Conservation (phyloP, 257 asterid genomes). For the Solanum infundibuliforme region DNA sequence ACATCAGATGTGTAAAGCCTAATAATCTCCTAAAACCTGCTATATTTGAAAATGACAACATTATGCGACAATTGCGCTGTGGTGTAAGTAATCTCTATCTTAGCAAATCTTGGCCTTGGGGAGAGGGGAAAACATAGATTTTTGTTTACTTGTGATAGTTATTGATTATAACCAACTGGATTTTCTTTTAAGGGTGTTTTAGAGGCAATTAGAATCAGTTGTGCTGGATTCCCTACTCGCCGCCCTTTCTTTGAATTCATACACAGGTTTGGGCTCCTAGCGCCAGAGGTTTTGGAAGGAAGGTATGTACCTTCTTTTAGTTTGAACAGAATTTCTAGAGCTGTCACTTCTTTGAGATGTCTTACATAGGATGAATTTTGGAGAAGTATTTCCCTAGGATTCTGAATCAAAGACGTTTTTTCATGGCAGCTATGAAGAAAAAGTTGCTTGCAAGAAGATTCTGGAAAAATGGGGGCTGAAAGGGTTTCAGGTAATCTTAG, state of each 20-base stretch:
- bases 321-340: slow-evolving; percentile 3
- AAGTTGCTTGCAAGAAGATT: slow-evolving; percentile 67
- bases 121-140: not conserved
- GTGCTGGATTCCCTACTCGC: slow-evolving; percentile 99
- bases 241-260: slow-evolving; percentile 90
- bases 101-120: not conserved
- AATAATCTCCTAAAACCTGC: slow-evolving; percentile 95
- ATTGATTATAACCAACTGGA: slow-evolving; percentile 17
- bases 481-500: slow-evolving; percentile 74
- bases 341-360: not conserved
- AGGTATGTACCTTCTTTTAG: slow-evolving; percentile 33
- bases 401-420: slow-evolving; percentile 10
- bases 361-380: slow-evolving; percentile 1
- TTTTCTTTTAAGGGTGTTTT: slow-evolving; percentile 74
- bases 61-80: slow-evolving; percentile 92
- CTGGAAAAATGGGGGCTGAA: slow-evolving; percentile 77
- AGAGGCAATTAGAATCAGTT: slow-evolving; percentile 96
- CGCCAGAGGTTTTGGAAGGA: slow-evolving; percentile 77
- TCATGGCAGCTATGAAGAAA: slow-evolving; percentile 72
- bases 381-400: not conserved
- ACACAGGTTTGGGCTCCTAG: slow-evolving; percentile 93
- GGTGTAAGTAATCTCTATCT: slow-evolving; percentile 61
- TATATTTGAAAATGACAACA: slow-evolving; percentile 76
- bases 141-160: slow-evolving; percentile 4
- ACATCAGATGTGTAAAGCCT: slow-evolving; percentile 95